Base-by-base conservation (phyloP, 805 yeast species). In the Cyberlindnera euphorbiae region DNA sequence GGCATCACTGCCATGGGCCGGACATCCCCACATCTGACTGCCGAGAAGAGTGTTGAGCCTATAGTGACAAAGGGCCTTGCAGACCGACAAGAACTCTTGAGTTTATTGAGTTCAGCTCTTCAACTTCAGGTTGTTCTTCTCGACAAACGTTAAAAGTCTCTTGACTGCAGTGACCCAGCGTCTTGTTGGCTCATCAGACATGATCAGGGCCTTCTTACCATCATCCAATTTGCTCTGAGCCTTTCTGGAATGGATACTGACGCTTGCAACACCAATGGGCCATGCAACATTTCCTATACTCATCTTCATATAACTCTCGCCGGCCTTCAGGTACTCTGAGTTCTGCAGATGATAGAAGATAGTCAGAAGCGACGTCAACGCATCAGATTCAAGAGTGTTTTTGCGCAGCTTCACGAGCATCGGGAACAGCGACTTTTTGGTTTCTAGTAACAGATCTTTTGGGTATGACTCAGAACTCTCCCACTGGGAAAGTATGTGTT, bases 271-370 rank as follows among this genome's bases (percentile, higher is more conserved):
- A 18, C 96, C 96, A 45, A 86, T 82, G 3, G 96, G 96, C 95
- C 95, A 87, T 5, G 93, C 89, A 3, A 82, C 86, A 47, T 85
- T 84, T 1, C 96, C 96, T 13, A 87, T 80, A 52, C 90, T 80
- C 39, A 87, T 60, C 44, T 80, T 73, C 66, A 86, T 62, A 49
- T 87, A 87, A 17, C 78, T 66, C 49, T 84, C 85, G 41, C 73
- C 73, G 5, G 90, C 86, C 33, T 61, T 61, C 25, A 55, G 53
- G 45, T 57, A 77, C 24, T 77, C 69, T 12, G 56, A 50, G 9
- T 60, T 51, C 56, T 86, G 95, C n/a, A 83, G 36, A 48, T 79
- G 69, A 44, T 71, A 66, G 8, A 81, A 47, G 2, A 83, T 71
- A 0, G 85, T 79, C 4, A 78, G 62, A 22, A 87, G 58, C 1